Evolutionary conservation across 2,329 filamentous ascomycete species (phyloP).

Genomic region (Cytospora chrysosperma): DNA sequence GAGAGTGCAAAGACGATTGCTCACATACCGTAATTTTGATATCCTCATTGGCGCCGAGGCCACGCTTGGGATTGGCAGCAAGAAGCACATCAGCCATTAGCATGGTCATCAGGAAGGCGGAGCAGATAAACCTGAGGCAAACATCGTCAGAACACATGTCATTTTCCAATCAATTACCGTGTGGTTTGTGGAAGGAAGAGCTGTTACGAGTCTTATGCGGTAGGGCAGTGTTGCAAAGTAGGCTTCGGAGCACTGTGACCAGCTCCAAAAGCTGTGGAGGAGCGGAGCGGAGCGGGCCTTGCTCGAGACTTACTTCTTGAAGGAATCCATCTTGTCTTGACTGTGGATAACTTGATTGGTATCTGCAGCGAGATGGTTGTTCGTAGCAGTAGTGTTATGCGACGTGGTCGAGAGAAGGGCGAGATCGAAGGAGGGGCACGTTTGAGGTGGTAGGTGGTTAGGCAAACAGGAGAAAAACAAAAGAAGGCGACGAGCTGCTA

Average conservation of each 20-base stretch:
- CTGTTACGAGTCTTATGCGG: not conserved
- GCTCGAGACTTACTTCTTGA: constrained; percentile 8
- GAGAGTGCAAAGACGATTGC: not conserved
- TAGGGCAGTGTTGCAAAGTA: not conserved
- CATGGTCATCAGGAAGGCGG: not conserved
- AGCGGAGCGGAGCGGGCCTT: not conserved
- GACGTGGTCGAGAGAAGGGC: not conserved
- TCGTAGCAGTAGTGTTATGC: not conserved
- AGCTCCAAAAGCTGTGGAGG: not conserved
- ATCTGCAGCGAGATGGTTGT: not conserved
- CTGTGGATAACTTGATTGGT: too few relatives aligned
- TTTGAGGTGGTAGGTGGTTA: not conserved
- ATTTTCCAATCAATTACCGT: too few relatives aligned
- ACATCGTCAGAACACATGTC: not conserved
- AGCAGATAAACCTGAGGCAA: not conserved
- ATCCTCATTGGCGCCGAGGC: constrained; percentile 27
- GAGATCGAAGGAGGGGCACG: not conserved
- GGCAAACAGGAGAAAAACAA: not conserved
- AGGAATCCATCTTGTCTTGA: not conserved
- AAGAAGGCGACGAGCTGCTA: not conserved
- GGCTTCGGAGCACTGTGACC: not conserved
- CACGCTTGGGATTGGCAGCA: constrained; percentile 25
- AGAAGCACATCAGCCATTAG: not conserved
- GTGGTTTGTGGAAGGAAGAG: not conserved
- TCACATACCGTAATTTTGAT: constrained; percentile 22